Base-by-base conservation (phyloP, 2,329 filamentous ascomycete species). In the Fusarium decemcellulare region DNA sequence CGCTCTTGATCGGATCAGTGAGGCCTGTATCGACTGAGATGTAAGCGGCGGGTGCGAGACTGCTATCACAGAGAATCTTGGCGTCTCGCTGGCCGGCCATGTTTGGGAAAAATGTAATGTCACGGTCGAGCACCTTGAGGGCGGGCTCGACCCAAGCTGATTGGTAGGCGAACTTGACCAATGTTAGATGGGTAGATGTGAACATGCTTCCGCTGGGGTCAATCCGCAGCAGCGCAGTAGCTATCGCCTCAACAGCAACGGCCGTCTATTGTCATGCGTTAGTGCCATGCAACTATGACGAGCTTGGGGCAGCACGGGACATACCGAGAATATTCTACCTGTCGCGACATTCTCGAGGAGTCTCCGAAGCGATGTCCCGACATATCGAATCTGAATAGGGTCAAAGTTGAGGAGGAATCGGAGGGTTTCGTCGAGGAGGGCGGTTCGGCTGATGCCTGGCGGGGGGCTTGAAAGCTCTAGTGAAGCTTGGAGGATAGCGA, bases 141-240 rank as follows among this genome's bases (percentile, higher is more conserved):
- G 87, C 89, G 27, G 85, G 83, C 14, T 84, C 82, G 61, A 88
- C 86, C 40, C 77, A 77, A 69, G 87, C 80, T 34, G 85, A 84
- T 55, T 86, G 82, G 76, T 89, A 87, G 46, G 91, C 91, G 11
- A 90, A 76, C 43, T 84, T 87, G 32, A 86, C 83, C 34, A 93
- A 82, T 14, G 80, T 74, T 39, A 91, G 77, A 72, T 94, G 91
- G 30, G 84, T 84, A 6, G 86, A 86, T 6, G 91, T 94, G 71
- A 94, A 88, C 54, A 91, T 87, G 52, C 87, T 87, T 30, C 87
- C 88, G 12, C 86, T 85, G 2, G 91, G 90, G 69, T 95, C 92
- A 60, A 95, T 81, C 57, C 87, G 87, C 12, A 90, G 80, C 67
- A 95, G 85, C 5, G 90, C 90, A 2, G 76, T 77, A 8, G 84